Base-by-base conservation (phyloP, 352 stramenopile genomes). In the Globisporangium perplexum region DNA sequence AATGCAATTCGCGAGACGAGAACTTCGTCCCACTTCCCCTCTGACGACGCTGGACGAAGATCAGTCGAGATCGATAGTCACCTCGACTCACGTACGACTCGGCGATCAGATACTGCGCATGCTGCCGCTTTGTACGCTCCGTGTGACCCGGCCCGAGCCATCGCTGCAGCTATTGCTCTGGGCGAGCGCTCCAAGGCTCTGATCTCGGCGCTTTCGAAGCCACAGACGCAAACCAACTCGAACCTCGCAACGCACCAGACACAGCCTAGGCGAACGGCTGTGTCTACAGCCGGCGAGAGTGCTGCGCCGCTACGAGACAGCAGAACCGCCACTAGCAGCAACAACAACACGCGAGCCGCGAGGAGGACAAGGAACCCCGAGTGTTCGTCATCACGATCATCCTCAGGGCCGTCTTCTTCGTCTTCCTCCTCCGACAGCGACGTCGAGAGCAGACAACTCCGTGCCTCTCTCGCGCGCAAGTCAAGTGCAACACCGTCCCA, bases 101-200 rank as follows among this genome's bases (percentile, higher is more conserved):
- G 26, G 15, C 33, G 23, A 3, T 51, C 33, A 35, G 11, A 7
- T 35, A 15, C 30, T 30, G 20, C 23, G 12, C 12, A 2, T 39
- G 50, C 0, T 28, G 15, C 51, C 15, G 22, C 28, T 6, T 1
- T 14, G 1, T 51, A 24, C 24, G 18, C 18, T 18, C 38, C 54
- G 6, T 44, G 39, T 7, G 54, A 55, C 14, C 44, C 41, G 8
- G 35, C 14, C 17, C 50, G 60, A 15, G 63, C 71, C 12, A 73
- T 76, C 12, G 66, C 66, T 12, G 58, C 66, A 36, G 64, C 68
- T 10, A 71, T 76, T 17, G 66, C 66, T 1, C 46, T 78, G 1
- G 64, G 53, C 11, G 57, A 76, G 45, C 56, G 68, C 1, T 74
- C 69, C 11, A 81, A 81, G 26, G 63, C 69, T 5, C 50, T 76